A percentile compares a stretch with the other conserved stretches of the same genome.
Evolutionary conservation across 225 moss, liverwort and hornwort genomes (phyloP).

Genomic region (Polytrichum formosum): DNA sequence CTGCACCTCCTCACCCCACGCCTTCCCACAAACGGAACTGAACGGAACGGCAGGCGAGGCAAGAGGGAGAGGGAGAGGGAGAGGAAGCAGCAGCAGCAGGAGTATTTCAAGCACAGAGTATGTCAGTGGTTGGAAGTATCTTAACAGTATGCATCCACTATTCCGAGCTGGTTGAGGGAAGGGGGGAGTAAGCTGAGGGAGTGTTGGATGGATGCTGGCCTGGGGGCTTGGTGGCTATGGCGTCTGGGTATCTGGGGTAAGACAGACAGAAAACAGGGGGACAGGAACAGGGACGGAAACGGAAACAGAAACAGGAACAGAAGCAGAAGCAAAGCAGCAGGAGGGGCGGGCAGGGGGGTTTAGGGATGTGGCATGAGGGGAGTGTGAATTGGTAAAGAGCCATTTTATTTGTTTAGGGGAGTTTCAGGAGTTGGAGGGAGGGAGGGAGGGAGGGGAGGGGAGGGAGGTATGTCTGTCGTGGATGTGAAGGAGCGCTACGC

Average conservation of each 20-base stretch:
- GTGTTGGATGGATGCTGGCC: background rate
- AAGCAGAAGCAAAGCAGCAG: background rate
- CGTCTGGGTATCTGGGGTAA: too few species aligned
- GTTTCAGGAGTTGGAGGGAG: background rate
- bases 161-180: background rate
- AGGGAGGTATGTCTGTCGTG: slow-evolving; percentile 68
- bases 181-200: background rate
- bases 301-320: too few species aligned
- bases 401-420: background rate
- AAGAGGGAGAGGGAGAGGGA: too few species aligned
- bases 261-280: too few species aligned
- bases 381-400: background rate
- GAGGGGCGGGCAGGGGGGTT: background rate
- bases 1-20: too few species aligned
- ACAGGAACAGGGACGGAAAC: too few species aligned
- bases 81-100: too few species aligned
- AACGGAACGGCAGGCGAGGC: too few species aligned
- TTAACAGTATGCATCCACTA: too few species aligned
- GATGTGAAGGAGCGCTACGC: slow-evolving; percentile 71
- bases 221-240: background rate
- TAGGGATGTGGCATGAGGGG: slow-evolving; percentile 1
- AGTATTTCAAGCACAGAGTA: too few species aligned
- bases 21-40: too few species aligned
- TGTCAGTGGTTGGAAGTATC: too few species aligned
- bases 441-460: background rate